Conservation (phyloP, 2,329 filamentous ascomycete genomes). For the Claviceps fusiformis region DNA sequence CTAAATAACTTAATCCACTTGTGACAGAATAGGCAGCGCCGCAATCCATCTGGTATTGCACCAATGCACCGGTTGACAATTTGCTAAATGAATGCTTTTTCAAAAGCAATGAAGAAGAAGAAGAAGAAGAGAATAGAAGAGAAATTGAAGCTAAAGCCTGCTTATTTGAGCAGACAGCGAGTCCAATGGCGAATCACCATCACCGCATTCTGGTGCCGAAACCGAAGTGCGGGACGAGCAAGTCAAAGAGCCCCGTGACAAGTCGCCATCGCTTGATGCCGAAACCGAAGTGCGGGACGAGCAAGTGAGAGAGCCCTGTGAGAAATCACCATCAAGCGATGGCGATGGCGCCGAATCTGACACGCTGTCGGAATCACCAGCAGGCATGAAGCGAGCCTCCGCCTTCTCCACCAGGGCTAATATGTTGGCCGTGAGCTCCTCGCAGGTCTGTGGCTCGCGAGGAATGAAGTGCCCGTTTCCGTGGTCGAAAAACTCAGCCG, state of each 20-base stretch:
- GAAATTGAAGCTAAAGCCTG: neutral
- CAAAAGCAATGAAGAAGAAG: neutral
- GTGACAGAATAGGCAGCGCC: too few species aligned
- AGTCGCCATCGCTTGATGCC: too few species aligned
- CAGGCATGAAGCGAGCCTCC: neutral
- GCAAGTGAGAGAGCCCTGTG: neutral
- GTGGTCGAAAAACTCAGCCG: conserved; percentile 48
- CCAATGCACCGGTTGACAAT: too few species aligned
- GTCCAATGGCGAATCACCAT: neutral
- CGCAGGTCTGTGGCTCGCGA: conserved; percentile 33
- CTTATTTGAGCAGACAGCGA: too few species aligned
- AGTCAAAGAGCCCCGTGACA: too few species aligned
- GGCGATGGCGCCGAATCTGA: neutral
- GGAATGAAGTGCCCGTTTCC: conserved; percentile 52
- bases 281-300: too few species aligned
- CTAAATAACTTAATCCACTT: too few species aligned
- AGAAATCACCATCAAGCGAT: neutral
- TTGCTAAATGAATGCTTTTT: neutral
- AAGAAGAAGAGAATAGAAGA: neutral
- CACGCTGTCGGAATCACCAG: neutral
- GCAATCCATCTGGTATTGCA: too few species aligned
- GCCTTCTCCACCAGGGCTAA: neutral
- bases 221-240: neutral
- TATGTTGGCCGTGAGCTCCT: conserved; percentile 23
- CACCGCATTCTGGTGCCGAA: neutral